Evolutionary conservation across 139 green algal species (phyloP).

Genomic region (Chlorella sp.): DNA sequence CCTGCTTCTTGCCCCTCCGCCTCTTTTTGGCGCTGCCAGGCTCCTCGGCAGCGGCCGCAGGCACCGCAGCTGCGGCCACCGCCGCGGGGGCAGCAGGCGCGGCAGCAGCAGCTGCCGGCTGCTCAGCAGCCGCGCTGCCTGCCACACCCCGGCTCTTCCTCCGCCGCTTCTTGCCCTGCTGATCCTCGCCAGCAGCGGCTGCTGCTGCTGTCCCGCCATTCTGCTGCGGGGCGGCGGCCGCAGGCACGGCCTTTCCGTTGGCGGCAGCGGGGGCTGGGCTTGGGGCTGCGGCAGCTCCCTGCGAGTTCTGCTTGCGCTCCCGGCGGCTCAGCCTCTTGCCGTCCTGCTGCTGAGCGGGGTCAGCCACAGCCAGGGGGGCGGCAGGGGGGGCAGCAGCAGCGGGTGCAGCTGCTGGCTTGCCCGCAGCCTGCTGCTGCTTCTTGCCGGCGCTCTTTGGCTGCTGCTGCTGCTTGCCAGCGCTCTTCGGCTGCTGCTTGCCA

Average conservation of each 20-base stretch:
- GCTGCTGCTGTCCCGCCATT: neutral
- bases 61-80: neutral
- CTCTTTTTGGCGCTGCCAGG: constrained; percentile 1
- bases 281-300: neutral
- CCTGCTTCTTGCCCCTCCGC: constrained; percentile 4
- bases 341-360: neutral
- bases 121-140: neutral
- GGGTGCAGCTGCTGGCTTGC: neutral
- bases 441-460: neutral
- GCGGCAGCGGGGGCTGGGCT: neutral
- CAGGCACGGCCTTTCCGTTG: neutral
- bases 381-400: neutral
- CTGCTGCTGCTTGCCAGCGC: neutral
- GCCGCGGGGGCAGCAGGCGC: neutral
- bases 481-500: neutral
- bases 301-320: neutral
- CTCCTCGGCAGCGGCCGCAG: neutral
- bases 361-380: neutral
- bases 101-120: neutral
- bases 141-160: neutral
- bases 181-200: neutral
- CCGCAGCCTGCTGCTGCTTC: neutral
- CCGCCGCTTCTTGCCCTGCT: constrained; percentile 10
- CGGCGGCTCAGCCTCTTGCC: neutral
- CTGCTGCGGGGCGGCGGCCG: neutral